Percentiles rank a stretch among this genome's conserved stretches.
Evolutionary conservation across 1,139 yeast species (phyloP).

Genomic region (Magnusiomyces suaveolens): DNA sequence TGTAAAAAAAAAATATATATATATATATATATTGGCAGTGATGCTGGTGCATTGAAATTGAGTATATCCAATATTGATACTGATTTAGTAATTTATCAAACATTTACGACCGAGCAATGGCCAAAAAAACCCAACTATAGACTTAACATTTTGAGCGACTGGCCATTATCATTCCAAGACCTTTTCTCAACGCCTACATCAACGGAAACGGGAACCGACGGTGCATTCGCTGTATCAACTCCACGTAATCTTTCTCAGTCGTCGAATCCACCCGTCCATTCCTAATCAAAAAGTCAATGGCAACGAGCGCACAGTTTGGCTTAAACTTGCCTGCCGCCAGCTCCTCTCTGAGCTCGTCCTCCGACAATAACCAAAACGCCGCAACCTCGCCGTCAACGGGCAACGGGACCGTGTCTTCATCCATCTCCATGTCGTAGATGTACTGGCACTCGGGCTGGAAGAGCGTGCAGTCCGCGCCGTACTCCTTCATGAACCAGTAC

Average conservation of each 20-base stretch:
- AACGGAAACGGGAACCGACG: conserved; percentile 61
- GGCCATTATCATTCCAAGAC: too few species aligned
- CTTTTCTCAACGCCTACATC: too few species aligned
- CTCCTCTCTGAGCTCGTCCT: conserved; percentile 43
- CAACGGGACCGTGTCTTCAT: conserved; percentile 42
- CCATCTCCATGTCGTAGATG: conserved; percentile 60
- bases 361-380: conserved; percentile 9
- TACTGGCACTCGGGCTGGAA: conserved; percentile 87
- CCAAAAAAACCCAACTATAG: too few species aligned
- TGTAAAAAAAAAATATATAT: too few species aligned
- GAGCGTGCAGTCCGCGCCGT: conserved; percentile 32
- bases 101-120: too few species aligned
- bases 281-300: conserved; percentile 75
- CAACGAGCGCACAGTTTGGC: conserved; percentile 76
- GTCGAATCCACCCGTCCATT: conserved; percentile 51
- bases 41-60: too few species aligned
- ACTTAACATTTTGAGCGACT: too few species aligned
- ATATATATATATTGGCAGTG: too few species aligned
- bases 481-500: conserved; percentile 42
- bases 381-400: conserved; percentile 35
- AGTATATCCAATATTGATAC: too few species aligned
- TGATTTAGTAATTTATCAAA: too few species aligned
- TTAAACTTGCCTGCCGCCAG: conserved; percentile 57
- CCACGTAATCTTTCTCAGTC: conserved; percentile 41
- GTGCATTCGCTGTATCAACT: conserved; percentile 52